Conservation (phyloP, 2,329 filamentous ascomycete genomes). For the Sarocladium oryzae region DNA sequence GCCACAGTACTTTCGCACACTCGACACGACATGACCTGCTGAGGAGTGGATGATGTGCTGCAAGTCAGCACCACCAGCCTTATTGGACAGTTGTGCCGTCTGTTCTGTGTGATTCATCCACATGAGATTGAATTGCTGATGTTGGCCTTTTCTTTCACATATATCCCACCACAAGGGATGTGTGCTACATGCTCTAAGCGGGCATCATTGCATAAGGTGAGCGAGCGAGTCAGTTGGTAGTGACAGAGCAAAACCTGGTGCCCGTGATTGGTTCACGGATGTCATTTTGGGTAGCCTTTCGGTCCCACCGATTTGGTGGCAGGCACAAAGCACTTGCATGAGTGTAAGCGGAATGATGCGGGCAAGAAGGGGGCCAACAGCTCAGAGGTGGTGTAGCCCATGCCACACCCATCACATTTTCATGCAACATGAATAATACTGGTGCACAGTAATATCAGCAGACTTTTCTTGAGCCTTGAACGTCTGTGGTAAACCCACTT, state of each 20-base stretch:
- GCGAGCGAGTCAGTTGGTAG: neutral
- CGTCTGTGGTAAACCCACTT: no score
- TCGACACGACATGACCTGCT: no score
- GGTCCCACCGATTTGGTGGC: slow-evolving; percentile 5
- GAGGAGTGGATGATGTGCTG: no score
- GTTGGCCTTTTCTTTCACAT: no score
- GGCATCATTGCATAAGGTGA: neutral
- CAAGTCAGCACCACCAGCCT: no score
- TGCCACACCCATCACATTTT: neutral
- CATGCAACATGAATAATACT: neutral
- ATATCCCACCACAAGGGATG: neutral
- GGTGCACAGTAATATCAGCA: no score
- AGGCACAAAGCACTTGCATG: slow-evolving; percentile 5
- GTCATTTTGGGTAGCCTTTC: neutral
- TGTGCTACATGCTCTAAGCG: neutral
- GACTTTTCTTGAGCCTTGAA: no score
- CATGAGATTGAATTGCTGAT: no score
- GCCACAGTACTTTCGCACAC: no score
- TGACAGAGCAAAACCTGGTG: neutral
- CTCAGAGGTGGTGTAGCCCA: neutral
- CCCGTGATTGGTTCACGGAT: neutral
- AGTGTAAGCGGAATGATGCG: neutral
- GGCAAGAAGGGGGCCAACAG: neutral
- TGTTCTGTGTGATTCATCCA: no score
- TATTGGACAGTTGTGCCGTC: no score